Evolutionary conservation across 805 yeast species (phyloP).

Genomic region (Saturnispora dispora): DNA sequence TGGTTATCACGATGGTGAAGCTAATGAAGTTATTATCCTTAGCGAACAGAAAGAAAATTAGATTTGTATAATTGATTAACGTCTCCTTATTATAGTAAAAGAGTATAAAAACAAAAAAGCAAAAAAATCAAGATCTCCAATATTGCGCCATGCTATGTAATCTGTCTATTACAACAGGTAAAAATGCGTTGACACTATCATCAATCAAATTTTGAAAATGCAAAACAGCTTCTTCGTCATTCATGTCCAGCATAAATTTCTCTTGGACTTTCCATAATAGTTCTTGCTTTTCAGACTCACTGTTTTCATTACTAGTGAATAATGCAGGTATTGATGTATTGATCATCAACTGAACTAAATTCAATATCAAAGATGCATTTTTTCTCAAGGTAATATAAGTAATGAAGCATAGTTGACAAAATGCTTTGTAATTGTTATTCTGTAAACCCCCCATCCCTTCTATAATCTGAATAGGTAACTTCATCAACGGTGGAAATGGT

Average conservation of each 20-base stretch:
- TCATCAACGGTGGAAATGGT: slow-evolving; percentile 98
- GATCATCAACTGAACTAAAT: slow-evolving; percentile 87
- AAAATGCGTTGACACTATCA: slow-evolving; percentile 85
- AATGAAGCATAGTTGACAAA: slow-evolving; percentile 89
- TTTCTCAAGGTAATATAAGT: slow-evolving; percentile 85
- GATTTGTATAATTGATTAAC: slow-evolving; percentile 4
- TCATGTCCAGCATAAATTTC: slow-evolving; percentile 85
- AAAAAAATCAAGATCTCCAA: slow-evolving; percentile 68
- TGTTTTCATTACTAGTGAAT: slow-evolving; percentile 31
- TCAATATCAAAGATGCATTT: slow-evolving; percentile 81
- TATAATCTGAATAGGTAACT: slow-evolving; percentile 88
- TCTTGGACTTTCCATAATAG: slow-evolving; percentile 89
- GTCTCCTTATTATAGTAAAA: slow-evolving; percentile 2
- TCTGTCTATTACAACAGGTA: slow-evolving; percentile 93
- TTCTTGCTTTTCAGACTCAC: slow-evolving; percentile 64
- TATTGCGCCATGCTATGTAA: slow-evolving; percentile 94
- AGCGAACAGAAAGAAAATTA: slow-evolving; percentile 7
- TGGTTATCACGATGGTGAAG: slow-evolving; percentile 70
- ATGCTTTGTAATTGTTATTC: slow-evolving; percentile 76
- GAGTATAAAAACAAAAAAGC: neutral
- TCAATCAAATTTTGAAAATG: slow-evolving; percentile 92
- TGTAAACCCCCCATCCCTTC: slow-evolving; percentile 96
- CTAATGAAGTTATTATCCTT: slow-evolving; percentile 20
- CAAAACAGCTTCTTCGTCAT: slow-evolving; percentile 90
- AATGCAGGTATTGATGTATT: slow-evolving; percentile 90